These are phyloP conservation scores for Taphrina deformans DNA, from an alignment of 1,139 yeast genomes.

Conservation along the genomic window DNA sequence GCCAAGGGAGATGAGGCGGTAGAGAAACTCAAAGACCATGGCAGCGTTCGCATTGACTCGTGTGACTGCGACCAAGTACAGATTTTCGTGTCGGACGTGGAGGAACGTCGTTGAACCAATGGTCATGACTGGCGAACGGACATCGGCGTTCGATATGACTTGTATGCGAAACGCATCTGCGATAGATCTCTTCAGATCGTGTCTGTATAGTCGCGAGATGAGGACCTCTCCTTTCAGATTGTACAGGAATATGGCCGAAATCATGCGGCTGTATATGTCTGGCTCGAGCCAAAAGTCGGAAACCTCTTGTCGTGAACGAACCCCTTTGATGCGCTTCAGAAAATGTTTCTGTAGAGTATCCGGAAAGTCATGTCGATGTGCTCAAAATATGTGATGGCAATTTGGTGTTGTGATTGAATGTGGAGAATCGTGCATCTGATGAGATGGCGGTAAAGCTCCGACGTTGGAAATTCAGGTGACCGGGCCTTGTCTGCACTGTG, in stretches of 20 bases:
- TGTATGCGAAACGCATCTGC: slow-evolving; percentile 92
- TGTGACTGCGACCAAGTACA: slow-evolving; percentile 85
- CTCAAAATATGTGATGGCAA: background rate
- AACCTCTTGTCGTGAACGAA: no score
- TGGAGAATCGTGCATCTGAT: background rate
- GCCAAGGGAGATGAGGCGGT: slow-evolving; percentile 55
- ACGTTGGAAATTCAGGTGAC: no score
- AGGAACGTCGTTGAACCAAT: slow-evolving; percentile 90
- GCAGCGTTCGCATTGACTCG: slow-evolving; percentile 87
- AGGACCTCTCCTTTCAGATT: slow-evolving; percentile 84
- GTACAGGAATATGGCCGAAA: slow-evolving; percentile 66
- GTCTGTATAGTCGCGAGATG: slow-evolving; percentile 70
- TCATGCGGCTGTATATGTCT: slow-evolving; percentile 12
- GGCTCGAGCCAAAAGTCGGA: no score
- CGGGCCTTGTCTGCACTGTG: no score
- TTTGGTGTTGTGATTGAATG: background rate
- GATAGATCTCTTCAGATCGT: slow-evolving; percentile 57
- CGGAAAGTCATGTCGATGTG: no score
- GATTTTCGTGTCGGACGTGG: slow-evolving; percentile 65
- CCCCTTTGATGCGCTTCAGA: no score
- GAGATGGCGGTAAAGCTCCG: no score
- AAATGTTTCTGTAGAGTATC: no score
- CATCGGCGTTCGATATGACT: slow-evolving; percentile 66
- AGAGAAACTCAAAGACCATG: slow-evolving; percentile 72
- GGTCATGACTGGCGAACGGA: slow-evolving; percentile 79